Conservation (phyloP, 176 grass and related monocot species). For the Hsuehochloa calcarea region DNA sequence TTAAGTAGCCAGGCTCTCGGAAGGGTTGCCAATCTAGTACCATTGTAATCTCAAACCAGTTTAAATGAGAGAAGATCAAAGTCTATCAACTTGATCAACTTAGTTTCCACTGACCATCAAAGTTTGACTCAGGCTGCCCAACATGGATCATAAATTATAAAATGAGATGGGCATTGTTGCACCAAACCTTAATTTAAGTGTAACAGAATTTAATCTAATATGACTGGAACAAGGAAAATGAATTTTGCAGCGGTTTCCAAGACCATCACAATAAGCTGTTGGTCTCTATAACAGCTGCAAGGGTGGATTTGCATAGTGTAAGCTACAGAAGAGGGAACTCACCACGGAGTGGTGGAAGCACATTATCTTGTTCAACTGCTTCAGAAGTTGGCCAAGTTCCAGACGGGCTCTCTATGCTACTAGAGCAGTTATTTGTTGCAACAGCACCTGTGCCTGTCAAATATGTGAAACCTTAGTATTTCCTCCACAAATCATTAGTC, state of each 20-base stretch:
- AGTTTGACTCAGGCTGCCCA: background rate
- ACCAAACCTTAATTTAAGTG: background rate
- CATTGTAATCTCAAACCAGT: background rate
- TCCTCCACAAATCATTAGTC: background rate
- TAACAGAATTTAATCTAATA: background rate
- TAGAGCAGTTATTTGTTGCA: conserved; percentile 71
- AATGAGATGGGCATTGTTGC: background rate
- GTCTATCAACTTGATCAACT: background rate
- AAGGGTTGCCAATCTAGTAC: background rate
- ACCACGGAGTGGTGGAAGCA: conserved; percentile 50
- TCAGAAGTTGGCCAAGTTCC: conserved; percentile 52
- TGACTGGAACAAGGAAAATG: background rate
- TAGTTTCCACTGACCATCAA: background rate
- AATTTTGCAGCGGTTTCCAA: background rate
- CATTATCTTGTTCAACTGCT: conserved; percentile 70
- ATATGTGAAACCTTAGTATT: conserved; percentile 31
- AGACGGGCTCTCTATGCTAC: conserved; percentile 64
- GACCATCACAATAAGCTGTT: background rate
- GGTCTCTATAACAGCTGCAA: background rate
- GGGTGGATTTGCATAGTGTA: background rate
- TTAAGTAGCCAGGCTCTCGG: background rate
- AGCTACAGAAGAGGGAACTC: conserved; percentile 20
- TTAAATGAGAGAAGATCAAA: background rate
- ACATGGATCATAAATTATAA: background rate
- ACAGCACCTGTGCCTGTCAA: conserved; percentile 31